phyloP scores from a whole-genome alignment of 108 stramenopile species.

The Hondaea fermentalgiana region DNA sequence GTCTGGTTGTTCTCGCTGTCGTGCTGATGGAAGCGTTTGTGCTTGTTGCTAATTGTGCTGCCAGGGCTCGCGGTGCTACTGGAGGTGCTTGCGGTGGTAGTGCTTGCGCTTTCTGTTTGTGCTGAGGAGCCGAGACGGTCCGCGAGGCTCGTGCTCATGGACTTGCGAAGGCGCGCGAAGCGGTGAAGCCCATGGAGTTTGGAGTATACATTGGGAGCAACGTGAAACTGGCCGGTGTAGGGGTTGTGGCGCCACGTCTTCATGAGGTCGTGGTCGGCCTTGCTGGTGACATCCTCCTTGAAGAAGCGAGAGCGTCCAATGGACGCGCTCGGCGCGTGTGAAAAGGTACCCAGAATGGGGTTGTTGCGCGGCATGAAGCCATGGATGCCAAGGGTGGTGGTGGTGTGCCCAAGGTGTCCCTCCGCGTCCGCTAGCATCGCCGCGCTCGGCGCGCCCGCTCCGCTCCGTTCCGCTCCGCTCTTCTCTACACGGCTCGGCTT shows the following conservation, averaged over 20 bases:
- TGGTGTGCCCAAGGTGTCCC: too few relatives aligned
- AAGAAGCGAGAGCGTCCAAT: not conserved
- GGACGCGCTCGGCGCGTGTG: not conserved
- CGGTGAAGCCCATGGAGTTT: not conserved
- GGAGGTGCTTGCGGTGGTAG: too few relatives aligned
- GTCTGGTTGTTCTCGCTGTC: too few relatives aligned
- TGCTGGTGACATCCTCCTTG: constrained; percentile 1
- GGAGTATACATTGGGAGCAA: not conserved
- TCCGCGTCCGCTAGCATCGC: too few relatives aligned
- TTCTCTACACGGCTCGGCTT: too few relatives aligned
- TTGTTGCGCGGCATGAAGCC: constrained; percentile 12
- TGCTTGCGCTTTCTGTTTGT: too few relatives aligned
- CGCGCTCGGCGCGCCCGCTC: too few relatives aligned
- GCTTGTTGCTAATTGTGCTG: too few relatives aligned
- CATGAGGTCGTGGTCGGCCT: not conserved
- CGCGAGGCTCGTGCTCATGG: not conserved
- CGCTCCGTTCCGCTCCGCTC: too few relatives aligned
- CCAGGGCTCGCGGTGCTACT: too few relatives aligned
- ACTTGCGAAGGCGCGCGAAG: not conserved
- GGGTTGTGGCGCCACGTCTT: not conserved
- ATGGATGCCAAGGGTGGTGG: not conserved
- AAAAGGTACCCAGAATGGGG: not conserved
- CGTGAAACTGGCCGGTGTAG: not conserved
- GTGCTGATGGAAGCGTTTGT: too few relatives aligned
- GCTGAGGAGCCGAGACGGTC: not conserved